phyloP scores from a whole-genome alignment of 2,329 filamentous ascomycete species.

The Apiospora pterosperma region DNA sequence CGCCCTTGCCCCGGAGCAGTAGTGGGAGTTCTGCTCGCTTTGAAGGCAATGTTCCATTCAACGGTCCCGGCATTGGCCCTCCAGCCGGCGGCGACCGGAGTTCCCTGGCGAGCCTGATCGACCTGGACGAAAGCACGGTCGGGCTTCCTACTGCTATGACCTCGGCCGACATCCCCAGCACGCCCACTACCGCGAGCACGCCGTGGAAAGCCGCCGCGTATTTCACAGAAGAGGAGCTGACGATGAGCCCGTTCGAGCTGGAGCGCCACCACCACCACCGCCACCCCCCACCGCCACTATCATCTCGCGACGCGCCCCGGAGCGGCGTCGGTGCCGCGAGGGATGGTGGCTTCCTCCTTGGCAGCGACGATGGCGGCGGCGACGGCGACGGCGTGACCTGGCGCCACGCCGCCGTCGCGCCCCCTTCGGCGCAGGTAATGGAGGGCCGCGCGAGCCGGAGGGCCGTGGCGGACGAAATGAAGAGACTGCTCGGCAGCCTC shows the following conservation, averaged over 20 bases:
- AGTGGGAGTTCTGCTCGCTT: constrained; percentile 35
- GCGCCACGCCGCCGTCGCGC: constrained; percentile 27
- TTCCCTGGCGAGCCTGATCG: constrained; percentile 45
- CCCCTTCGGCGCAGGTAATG: constrained; percentile 49
- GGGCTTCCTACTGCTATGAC: constrained; percentile 26
- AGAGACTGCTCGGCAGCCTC: constrained; percentile 45
- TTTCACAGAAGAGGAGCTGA: constrained; percentile 53
- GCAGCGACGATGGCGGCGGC: background rate
- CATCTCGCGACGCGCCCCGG: no score
- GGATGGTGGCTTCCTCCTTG: background rate
- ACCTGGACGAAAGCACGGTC: constrained; percentile 35
- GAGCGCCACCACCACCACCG: constrained; percentile 59
- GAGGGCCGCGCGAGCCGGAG: constrained; percentile 48
- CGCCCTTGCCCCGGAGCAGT: constrained; percentile 36
- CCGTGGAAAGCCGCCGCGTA: constrained; percentile 56
- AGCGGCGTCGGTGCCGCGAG: no score
- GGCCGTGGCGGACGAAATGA: constrained; percentile 48
- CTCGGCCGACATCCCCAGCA: background rate
- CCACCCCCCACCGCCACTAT: constrained; percentile 20
- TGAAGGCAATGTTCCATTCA: no score
- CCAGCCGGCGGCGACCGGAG: constrained; percentile 30
- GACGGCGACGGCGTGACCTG: background rate
- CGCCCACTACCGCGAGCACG: constrained; percentile 37
- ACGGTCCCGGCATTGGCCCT: background rate
- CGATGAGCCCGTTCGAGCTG: constrained; percentile 53